A percentile compares a stretch with the other conserved stretches of the same genome.
These are phyloP conservation scores for Pseudopithomyces chartarum DNA, from an alignment of 2,329 filamentous ascomycete genomes.

Conservation along the genomic window DNA sequence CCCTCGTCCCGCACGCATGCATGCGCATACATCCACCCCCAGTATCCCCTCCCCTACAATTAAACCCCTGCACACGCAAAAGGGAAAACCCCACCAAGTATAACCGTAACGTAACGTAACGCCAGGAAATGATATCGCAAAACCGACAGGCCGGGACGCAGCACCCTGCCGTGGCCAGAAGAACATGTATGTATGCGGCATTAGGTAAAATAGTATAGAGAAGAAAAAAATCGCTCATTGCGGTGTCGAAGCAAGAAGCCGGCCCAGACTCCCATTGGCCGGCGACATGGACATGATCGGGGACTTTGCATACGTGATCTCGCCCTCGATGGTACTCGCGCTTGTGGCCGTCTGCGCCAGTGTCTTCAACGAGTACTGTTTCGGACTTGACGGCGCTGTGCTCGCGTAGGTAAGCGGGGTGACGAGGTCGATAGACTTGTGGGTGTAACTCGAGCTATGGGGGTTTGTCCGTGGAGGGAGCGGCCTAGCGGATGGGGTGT, in stretches of 20 bases:
- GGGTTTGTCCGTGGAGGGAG: conserved; percentile 48
- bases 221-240: conserved; percentile 8
- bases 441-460: conserved; percentile 44
- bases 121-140: no score
- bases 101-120: no score
- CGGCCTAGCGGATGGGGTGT: conserved; percentile 45
- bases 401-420: conserved; percentile 40
- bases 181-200: background rate
- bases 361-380: conserved; percentile 40
- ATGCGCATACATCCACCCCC: no score
- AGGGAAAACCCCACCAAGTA: no score
- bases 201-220: background rate
- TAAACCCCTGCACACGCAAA: no score
- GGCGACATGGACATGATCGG: conserved; percentile 39
- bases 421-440: conserved; percentile 52
- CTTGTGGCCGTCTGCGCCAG: conserved; percentile 39
- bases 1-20: no score
- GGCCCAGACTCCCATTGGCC: conserved; percentile 45
- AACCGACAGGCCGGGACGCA: no score
- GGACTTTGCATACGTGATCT: conserved; percentile 44
- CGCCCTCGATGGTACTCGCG: conserved; percentile 42
- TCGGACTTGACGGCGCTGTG: conserved; percentile 40
- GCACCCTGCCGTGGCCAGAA: background rate
- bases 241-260: conserved; percentile 37
- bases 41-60: no score